Evolutionary conservation across 1,139 yeast species (phyloP), one percentile per base, ranked within the genome.

Genomic region (Candida neerlandica): DNA sequence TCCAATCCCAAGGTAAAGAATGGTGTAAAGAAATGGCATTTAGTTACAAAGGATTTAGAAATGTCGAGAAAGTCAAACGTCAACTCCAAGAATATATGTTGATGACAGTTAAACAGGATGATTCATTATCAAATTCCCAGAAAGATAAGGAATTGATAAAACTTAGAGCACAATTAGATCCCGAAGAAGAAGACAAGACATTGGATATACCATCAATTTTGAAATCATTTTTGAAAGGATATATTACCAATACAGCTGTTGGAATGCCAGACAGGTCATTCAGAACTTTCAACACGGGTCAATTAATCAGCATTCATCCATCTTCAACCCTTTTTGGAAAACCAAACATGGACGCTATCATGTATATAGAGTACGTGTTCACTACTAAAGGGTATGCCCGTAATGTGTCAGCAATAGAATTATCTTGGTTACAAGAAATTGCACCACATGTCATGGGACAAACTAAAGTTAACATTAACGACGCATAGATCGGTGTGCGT

Each of bases 251-350:
- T 64, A 86, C 96, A 0, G 99, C 99, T 0, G 83, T 94, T 16
- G 96, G 97, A 5, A 83, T 89, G 84, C 97, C 99, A 0, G 99
- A 95, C 65, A 78, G 97, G 59, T 87, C 96, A 2, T 95, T 86
- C 69, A 78, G 96, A 62, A 91, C 98, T 0, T 86, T 91, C 12
- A 73, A 85, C 23, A 82, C 86, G 6, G 96, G 96, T 18, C 91
- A 86, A 60, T 72, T 87, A 29, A 84, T 95, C 43, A 84, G 95
- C 51, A 84, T 95, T 15, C 99, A 95, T 64, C 99, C 99, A 0
- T 89, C 97, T 0, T 89, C 97, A 1, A 74, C 89, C 64, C 71
- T 95, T 44, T 95, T 92, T 68, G 97, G 97, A 11, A 81, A 82
- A 57, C 56, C 68, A n/a, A 81, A 83, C 57, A 75, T 84, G 43